Evolutionary conservation across 768 basidiomycete species (phyloP).

Genomic region (Terana coerulea): DNA sequence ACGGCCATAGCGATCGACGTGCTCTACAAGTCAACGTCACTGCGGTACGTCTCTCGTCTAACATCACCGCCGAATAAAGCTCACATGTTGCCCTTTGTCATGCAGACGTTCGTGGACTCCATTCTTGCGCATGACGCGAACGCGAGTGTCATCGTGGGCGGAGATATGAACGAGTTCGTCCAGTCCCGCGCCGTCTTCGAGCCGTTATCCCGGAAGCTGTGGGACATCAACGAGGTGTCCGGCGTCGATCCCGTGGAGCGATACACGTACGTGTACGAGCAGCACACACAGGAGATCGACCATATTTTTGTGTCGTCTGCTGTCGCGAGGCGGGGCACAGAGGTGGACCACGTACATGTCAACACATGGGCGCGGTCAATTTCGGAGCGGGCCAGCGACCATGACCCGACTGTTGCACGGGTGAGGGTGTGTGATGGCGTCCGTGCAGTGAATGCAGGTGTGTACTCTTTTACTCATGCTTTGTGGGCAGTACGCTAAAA

Average conservation of each 20-base stretch:
- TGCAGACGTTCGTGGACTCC: constrained; percentile 44
- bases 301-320: constrained; percentile 51
- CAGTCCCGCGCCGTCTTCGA: constrained; percentile 50
- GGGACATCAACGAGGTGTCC: constrained; percentile 50
- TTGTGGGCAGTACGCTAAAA: too few species aligned
- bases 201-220: constrained; percentile 37
- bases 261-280: constrained; percentile 61
- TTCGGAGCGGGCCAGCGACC: constrained; percentile 47
- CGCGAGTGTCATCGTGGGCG: constrained; percentile 51
- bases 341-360: constrained; percentile 57
- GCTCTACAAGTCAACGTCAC: constrained; percentile 47
- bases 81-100: neutral
- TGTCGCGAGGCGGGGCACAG: constrained; percentile 35
- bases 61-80: neutral
- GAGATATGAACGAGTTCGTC: constrained; percentile 61
- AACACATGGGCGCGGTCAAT: constrained; percentile 51
- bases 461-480: neutral
- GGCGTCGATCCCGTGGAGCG: constrained; percentile 45
- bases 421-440: constrained; percentile 41
- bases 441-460: neutral
- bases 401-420: constrained; percentile 55
- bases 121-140: constrained; percentile 38
- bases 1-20: constrained; percentile 44
- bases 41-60: constrained; percentile 35
- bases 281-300: constrained; percentile 56